Evolutionary conservation across 2,329 filamentous ascomycete genomes (phyloP).

Genomic region (Penicillium sp.): DNA sequence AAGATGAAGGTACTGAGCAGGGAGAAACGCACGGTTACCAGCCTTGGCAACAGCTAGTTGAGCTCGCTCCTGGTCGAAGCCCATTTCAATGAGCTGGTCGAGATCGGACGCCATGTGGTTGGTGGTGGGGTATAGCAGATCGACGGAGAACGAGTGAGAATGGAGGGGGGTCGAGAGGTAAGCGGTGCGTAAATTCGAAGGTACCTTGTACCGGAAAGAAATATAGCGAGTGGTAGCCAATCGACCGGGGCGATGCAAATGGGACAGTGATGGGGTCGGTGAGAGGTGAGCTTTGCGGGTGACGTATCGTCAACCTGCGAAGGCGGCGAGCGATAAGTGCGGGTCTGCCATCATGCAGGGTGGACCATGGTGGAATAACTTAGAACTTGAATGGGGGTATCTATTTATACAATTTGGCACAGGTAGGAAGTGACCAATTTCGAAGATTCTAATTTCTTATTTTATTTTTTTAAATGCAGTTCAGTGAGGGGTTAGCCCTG

Average conservation of each 20-base stretch:
- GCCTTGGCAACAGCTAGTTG: slow-evolving; percentile 83
- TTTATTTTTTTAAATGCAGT: no score
- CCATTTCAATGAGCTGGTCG: slow-evolving; percentile 67
- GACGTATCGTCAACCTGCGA: slow-evolving; percentile 30
- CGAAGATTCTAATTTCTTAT: no score
- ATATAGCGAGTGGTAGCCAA: neutral
- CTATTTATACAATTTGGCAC: no score
- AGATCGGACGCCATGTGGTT: slow-evolving; percentile 58
- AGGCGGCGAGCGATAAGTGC: slow-evolving; percentile 31
- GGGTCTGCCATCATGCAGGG: slow-evolving; percentile 1
- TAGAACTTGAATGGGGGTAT: no score
- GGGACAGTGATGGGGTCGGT: slow-evolving; percentile 4
- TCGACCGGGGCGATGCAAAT: neutral
- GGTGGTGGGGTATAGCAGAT: neutral
- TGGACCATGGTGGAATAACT: no score
- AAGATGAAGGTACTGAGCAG: neutral
- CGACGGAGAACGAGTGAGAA: neutral
- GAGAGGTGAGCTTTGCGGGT: slow-evolving; percentile 26
- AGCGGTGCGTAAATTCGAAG: neutral
- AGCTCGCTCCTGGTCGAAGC: slow-evolving; percentile 81
- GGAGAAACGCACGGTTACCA: slow-evolving; percentile 69
- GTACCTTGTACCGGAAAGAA: no score
- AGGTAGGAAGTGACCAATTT: no score
- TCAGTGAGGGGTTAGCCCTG: no score
- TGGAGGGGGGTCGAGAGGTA: neutral